A percentile compares a stretch with the other conserved stretches of the same genome.
phyloP scores from a whole-genome alignment of 805 yeast species.

The Yamadazyma sp. region DNA sequence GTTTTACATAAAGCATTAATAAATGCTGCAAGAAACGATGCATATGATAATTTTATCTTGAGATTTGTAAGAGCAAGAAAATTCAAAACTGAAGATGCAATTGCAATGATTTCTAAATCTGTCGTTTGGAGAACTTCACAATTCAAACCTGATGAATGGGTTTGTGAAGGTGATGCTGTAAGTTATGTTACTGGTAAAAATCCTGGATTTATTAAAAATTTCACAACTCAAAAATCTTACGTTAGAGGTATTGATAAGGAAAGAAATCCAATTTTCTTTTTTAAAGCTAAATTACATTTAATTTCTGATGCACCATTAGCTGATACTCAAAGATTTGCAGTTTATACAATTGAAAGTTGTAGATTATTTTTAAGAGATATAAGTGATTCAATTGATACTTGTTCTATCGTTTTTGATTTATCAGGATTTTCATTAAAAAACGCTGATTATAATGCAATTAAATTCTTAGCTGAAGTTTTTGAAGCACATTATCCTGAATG shows the following conservation, averaged over 20 bases:
- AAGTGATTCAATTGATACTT: conserved; percentile 62
- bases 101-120: conserved; percentile 70
- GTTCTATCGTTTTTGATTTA: conserved; percentile 78
- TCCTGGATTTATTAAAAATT: conserved; percentile 52
- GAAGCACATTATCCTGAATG: conserved; percentile 98
- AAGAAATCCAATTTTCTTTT: conserved; percentile 76
- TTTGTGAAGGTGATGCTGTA: conserved; percentile 71
- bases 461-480: conserved; percentile 82
- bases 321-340: conserved; percentile 73
- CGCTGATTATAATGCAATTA: conserved; percentile 91
- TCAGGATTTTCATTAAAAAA: conserved; percentile 83
- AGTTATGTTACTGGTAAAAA: conserved; percentile 42
- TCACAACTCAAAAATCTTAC: conserved; percentile 65
- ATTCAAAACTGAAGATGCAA: conserved; percentile 67
- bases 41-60: conserved; percentile 74
- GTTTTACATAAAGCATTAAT: conserved; percentile 49
- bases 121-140: conserved; percentile 71
- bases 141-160: conserved; percentile 55
- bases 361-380: conserved; percentile 57
- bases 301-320: conserved; percentile 52
- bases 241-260: conserved; percentile 70
- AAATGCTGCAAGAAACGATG: conserved; percentile 53
- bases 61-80: conserved; percentile 85
- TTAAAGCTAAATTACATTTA: conserved; percentile 73
- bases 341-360: conserved; percentile 77